Conservation (phyloP, 1,284 basidiomycete genomes). For the Tremellales sp. region DNA sequence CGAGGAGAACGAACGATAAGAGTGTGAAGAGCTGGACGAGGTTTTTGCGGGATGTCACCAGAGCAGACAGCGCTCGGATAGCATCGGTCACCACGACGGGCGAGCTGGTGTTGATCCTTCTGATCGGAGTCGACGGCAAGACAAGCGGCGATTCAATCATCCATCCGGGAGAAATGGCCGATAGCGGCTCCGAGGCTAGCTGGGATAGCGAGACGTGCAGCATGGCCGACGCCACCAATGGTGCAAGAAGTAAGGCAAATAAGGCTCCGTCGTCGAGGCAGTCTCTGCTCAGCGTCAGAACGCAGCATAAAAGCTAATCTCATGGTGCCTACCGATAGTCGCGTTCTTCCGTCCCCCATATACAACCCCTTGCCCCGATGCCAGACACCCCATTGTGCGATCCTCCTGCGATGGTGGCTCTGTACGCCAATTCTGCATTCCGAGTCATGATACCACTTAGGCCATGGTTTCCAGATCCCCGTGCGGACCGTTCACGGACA, state of each 20-base stretch:
- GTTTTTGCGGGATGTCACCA: constrained; percentile 66
- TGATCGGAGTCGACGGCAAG: constrained; percentile 39
- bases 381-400: constrained; percentile 11
- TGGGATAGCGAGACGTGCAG: constrained; percentile 52
- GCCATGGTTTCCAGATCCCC: constrained; percentile 3
- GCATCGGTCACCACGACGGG: constrained; percentile 45
- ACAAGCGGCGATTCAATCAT: constrained; percentile 65
- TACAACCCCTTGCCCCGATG: constrained; percentile 32
- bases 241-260: constrained; percentile 72
- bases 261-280: constrained; percentile 77
- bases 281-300: constrained; percentile 53
- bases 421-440: background rate
- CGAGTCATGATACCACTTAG: background rate
- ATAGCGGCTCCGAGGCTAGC: constrained; percentile 28
- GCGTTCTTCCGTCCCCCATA: constrained; percentile 48
- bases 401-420: background rate
- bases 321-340: constrained; percentile 43
- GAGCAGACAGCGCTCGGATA: constrained; percentile 56
- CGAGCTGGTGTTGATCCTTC: constrained; percentile 29
- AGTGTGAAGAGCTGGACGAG: constrained; percentile 73
- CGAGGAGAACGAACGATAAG: constrained; percentile 69
- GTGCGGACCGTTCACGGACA: constrained; percentile 15
- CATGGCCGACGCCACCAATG: constrained; percentile 67
- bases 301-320: no score
- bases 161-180: constrained; percentile 61